Conservation (phyloP, 129 eudicot genomes). For the Helianthus annuus region DNA sequence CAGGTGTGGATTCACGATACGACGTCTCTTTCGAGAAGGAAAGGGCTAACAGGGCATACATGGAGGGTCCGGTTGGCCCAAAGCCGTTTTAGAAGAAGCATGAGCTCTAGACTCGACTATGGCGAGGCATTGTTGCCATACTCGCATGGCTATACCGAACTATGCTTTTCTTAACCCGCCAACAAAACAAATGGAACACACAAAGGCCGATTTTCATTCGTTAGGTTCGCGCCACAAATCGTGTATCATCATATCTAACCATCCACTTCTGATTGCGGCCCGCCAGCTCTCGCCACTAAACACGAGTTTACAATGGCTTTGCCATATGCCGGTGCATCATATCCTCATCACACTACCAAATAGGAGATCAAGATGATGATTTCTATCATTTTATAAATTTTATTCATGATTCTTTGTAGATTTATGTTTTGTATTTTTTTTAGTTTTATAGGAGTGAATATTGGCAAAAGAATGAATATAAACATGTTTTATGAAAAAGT, state of each 20-base stretch:
- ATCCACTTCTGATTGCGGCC: not conserved
- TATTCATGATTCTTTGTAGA: conserved; percentile 13
- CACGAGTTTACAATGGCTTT: not conserved
- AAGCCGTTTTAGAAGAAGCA: conserved; percentile 68
- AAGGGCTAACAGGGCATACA: no score
- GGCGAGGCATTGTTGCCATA: conserved; percentile 71
- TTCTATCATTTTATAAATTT: not conserved
- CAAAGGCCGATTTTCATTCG: not conserved
- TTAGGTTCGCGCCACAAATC: not conserved
- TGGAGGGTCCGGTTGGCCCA: conserved; percentile 40
- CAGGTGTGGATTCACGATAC: no score
- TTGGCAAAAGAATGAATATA: conserved; percentile 22
- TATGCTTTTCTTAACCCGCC: conserved; percentile 67
- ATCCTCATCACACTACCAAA: not conserved
- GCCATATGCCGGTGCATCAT: conserved; percentile 16
- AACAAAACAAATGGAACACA: not conserved
- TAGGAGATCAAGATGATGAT: not conserved
- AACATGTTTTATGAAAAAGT: conserved; percentile 16
- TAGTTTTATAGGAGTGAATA: conserved; percentile 4
- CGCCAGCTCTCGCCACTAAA: not conserved
- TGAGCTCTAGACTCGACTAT: conserved; percentile 61
- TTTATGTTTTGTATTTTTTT: not conserved
- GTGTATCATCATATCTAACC: not conserved
- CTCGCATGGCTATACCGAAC: conserved; percentile 86
- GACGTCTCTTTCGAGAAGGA: no score